These are phyloP conservation scores for Papilionanthe hybrid DNA, from an alignment of 116 monocot genomes.

Conservation along the genomic window DNA sequence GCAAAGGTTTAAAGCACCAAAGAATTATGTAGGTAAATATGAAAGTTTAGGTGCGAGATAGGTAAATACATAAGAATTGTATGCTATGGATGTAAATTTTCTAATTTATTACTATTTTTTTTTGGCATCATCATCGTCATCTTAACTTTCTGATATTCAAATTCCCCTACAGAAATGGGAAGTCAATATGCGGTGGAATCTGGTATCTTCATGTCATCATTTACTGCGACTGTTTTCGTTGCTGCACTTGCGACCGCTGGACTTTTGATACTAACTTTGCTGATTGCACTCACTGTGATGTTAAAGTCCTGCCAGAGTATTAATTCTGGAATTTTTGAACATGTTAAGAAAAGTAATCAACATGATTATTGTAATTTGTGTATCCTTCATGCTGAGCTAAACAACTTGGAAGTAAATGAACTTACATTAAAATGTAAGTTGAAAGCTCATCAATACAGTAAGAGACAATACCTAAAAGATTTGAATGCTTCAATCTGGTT, in stretches of 20 bases:
- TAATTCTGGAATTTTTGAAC: slow-evolving; percentile 16
- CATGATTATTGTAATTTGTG: slow-evolving; percentile 26
- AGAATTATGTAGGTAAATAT: too few relatives aligned
- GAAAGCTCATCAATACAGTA: slow-evolving; percentile 9
- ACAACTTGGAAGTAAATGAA: slow-evolving; percentile 24
- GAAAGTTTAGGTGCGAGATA: too few relatives aligned
- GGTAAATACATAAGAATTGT: too few relatives aligned
- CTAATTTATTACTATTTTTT: neutral
- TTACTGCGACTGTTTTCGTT: slow-evolving; percentile 38
- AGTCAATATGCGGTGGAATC: slow-evolving; percentile 35
- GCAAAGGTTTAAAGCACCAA: too few relatives aligned
- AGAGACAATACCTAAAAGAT: slow-evolving; percentile 10
- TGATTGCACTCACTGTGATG: slow-evolving; percentile 41
- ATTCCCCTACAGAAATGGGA: slow-evolving; percentile 27
- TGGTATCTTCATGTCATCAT: slow-evolving; percentile 45
- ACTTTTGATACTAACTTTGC: slow-evolving; percentile 24
- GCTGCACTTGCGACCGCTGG: slow-evolving; percentile 30
- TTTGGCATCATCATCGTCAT: neutral
- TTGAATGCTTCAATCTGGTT: slow-evolving; percentile 27
- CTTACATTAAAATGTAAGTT: slow-evolving; percentile 26
- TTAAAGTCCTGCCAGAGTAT: slow-evolving; percentile 35
- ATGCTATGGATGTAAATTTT: too few relatives aligned
- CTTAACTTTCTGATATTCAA: neutral
- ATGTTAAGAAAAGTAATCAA: slow-evolving; percentile 6
- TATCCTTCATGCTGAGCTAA: slow-evolving; percentile 38